Conservation (phyloP, 495 filamentous ascomycete genomes). For the Endocarpon pusillum region DNA sequence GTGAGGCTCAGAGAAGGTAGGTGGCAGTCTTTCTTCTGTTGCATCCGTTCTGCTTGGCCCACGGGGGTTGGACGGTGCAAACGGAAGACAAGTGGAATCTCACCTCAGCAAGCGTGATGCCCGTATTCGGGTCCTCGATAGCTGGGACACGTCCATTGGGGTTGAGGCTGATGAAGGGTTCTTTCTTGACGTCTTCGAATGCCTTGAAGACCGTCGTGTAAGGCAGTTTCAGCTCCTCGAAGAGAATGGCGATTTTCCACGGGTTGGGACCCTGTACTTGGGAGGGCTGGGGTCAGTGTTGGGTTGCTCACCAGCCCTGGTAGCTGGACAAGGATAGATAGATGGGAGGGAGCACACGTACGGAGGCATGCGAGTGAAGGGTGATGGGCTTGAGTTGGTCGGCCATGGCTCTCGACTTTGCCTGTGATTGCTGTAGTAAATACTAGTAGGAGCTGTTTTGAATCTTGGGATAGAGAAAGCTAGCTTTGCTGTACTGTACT, state of each 20-base stretch:
- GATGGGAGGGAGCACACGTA: too few relatives aligned
- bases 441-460: too few relatives aligned
- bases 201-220: constrained; percentile 28
- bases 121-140: constrained; percentile 52
- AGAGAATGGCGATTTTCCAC: constrained; percentile 45
- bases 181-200: constrained; percentile 38
- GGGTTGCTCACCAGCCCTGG: constrained; percentile 12
- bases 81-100: too few relatives aligned
- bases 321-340: background rate
- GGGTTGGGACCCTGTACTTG: constrained; percentile 37
- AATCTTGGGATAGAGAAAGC: too few relatives aligned
- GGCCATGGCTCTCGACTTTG: too few relatives aligned
- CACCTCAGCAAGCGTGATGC: constrained; percentile 50
- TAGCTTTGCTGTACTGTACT: too few relatives aligned
- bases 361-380: background rate
- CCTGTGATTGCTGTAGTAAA: too few relatives aligned
- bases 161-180: constrained; percentile 39
- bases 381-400: background rate
- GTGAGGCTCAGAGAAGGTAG: too few relatives aligned
- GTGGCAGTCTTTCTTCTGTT: too few relatives aligned
- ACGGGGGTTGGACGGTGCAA: too few relatives aligned
- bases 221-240: constrained; percentile 44
- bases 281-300: constrained; percentile 27
- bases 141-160: constrained; percentile 51
- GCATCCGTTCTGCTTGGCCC: too few relatives aligned